These are phyloP conservation scores for Russula ochroleuca DNA, from an alignment of 768 basidiomycete species.

Conservation along the genomic window DNA sequence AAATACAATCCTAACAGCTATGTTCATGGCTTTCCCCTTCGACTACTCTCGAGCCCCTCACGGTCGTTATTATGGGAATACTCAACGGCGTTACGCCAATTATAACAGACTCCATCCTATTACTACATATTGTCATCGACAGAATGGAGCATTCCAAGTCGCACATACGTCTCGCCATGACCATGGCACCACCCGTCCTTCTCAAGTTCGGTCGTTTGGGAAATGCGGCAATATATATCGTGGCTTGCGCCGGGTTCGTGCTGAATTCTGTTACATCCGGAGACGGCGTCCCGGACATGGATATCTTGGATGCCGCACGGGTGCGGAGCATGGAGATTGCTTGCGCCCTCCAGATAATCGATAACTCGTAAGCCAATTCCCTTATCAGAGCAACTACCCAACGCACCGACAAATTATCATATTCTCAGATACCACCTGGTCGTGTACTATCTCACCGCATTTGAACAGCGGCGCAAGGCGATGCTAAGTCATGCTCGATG, in stretches of 20 bases:
- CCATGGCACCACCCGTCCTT: slow-evolving; percentile 18
- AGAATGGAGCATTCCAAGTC: slow-evolving; percentile 16
- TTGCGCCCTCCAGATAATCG: slow-evolving; percentile 16
- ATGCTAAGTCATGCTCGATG: background rate
- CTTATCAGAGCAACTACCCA: background rate
- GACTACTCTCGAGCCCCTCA: slow-evolving; percentile 18
- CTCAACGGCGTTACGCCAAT: slow-evolving; percentile 17
- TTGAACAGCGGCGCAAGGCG: slow-evolving; percentile 16
- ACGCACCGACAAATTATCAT: background rate
- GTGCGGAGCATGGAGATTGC: slow-evolving; percentile 22
- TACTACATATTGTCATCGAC: slow-evolving; percentile 16
- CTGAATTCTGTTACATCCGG: slow-evolving; percentile 11
- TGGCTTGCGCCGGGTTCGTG: slow-evolving; percentile 21
- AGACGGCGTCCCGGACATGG: slow-evolving; percentile 18
- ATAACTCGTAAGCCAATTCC: slow-evolving; percentile 11
- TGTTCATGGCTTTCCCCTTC: slow-evolving; percentile 21
- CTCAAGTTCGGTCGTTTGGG: slow-evolving; percentile 20
- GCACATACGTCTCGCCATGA: slow-evolving; percentile 6
- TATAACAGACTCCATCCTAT: slow-evolving; percentile 16
- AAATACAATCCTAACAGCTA: background rate
- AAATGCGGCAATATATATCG: slow-evolving; percentile 19
- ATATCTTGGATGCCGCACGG: slow-evolving; percentile 18
- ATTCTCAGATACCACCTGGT: slow-evolving; percentile 17
- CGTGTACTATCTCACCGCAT: slow-evolving; percentile 19
- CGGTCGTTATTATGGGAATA: slow-evolving; percentile 18